Base-by-base conservation (phyloP, 129 eudicot genomes). In the Sambucus nigra region DNA sequence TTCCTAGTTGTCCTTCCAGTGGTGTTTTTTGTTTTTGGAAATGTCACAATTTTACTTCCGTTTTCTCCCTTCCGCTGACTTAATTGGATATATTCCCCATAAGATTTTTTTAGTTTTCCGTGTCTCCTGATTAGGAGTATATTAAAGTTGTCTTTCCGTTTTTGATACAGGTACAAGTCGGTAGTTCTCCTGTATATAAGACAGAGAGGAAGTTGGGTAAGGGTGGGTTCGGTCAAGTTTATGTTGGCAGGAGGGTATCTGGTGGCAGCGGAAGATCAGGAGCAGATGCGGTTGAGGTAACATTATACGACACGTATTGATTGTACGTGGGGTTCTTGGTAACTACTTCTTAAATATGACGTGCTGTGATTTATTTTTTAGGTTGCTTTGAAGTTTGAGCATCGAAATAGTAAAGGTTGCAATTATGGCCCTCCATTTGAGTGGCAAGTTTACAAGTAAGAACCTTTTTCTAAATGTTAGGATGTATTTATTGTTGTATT, bases 191-290 rank as follows among this genome's bases (percentile, higher is more conserved):
- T 50, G 39, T 72, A 57, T 92, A 86, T 52, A 82, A 72, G 72
- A 71, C 86, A 0, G 95, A 92, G 65, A 77, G 94, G 69, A 92
- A 86, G 73, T 73, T 92, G 73, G 99, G 99, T 8, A 92, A 92
- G 71, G 99, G 99, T 67, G 99, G 99, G 35, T 92, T 92, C 73
- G 99, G 99, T 51, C 99, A 92, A 71, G 99, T 92, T 80, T 92
- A 82, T 73, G 99, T 92, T 26, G 99, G 99, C 23, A 73, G 87
- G 63, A 77, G 95, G 68, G 60, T 80, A 46, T 69, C 79, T 47
- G 99, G 99, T 12, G 96, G 99, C 51, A 54, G 74, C 7, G 99
- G 57, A 22, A 72, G 94, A 76, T 72, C 76, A 17, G 99, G 99
- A 54, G 84, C 96, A n/a, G 94, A 92, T 77, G 99, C 99, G 7